These are phyloP conservation scores for Oropetium thomaeum DNA, from an alignment of 176 grass and related monocot genomes.

Conservation along the genomic window DNA sequence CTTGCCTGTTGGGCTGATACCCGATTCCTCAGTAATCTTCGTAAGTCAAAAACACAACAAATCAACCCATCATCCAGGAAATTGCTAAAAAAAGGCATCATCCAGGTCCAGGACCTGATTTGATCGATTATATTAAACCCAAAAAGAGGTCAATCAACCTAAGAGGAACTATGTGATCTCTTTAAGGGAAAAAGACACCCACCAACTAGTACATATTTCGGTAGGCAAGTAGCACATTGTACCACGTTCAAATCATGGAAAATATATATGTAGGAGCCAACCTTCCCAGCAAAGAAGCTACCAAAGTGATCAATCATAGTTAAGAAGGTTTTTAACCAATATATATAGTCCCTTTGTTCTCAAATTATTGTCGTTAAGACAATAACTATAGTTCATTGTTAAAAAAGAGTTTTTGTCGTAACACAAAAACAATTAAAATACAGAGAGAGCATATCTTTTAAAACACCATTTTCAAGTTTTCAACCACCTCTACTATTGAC, in stretches of 20 bases:
- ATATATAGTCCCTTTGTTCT: not conserved
- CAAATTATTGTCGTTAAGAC: too few relatives aligned
- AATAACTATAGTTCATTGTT: too few relatives aligned
- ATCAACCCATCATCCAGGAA: conserved; percentile 7
- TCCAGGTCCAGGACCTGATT: not conserved
- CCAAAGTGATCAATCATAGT: not conserved
- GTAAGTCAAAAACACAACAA: conserved; percentile 4
- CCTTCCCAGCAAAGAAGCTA: not conserved
- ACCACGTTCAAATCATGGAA: not conserved
- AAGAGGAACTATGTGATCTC: not conserved
- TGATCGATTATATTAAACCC: not conserved
- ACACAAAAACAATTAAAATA: too few relatives aligned
- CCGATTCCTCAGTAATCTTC: conserved; percentile 79
- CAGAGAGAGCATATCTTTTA: not conserved
- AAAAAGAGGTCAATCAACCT: not conserved
- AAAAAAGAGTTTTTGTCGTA: too few relatives aligned
- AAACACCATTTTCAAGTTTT: not conserved
- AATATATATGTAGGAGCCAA: not conserved
- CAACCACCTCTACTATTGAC: not conserved
- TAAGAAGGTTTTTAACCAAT: not conserved
- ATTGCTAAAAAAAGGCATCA: not conserved
- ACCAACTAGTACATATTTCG: not conserved
- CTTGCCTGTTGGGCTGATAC: conserved; percentile 86
- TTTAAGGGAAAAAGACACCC: not conserved
- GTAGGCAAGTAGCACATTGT: not conserved